Base-by-base conservation (phyloP, 108 stramenopile genomes). In the Cyclostephanos invisitatus region DNA sequence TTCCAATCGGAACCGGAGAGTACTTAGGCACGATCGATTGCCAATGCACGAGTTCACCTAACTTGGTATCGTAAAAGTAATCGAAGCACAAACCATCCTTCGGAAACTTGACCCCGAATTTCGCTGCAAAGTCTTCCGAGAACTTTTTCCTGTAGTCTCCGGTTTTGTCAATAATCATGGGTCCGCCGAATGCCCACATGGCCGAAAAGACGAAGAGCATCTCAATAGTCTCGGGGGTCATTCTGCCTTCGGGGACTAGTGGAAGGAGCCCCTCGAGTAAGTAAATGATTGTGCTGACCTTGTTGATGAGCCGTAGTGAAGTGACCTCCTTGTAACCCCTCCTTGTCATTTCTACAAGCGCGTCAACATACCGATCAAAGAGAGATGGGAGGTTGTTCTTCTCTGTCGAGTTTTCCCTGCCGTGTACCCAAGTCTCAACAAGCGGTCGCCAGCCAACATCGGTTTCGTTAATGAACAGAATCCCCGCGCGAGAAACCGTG, bases 161-260 rank as follows among this genome's bases (percentile, higher is more conserved):
- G 14, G 78, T 69, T 87, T 93, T 92, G 81, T 96, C 93, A 50
- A 89, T 85, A 14, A 86, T 73, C 86, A 96, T 91, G 29, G 92
- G 80, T 47, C 93, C 93, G n/a, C 95, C 95, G 76, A 96, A 96
- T n/a, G 93, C 91, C 95, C 95, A 96, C 67, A 89, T 84, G 21
- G 88, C 82, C n/a, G 86, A 89, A 49, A 89, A 90, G 44, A 85
- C 83, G 65, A 93, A 96, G 29, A 89, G 49, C 32, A 75, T 69
- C 66, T 96, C 95, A 49, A 88, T 73, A 7, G 60, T 82, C 64
- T 88, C 88, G 24, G 77, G 64, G 18, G 75, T 77, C 50, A 85
- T 83, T 58, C 86, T 89, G 18, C 85, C 87, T 1, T 85, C 86
- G n/a, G 90, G 87, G 3, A 89, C 68, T 20, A 64, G 46, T 42